Percentiles rank a stretch among this genome's conserved stretches.
phyloP scores from a whole-genome alignment of 257 asterid species.

The Ballota nigra region DNA sequence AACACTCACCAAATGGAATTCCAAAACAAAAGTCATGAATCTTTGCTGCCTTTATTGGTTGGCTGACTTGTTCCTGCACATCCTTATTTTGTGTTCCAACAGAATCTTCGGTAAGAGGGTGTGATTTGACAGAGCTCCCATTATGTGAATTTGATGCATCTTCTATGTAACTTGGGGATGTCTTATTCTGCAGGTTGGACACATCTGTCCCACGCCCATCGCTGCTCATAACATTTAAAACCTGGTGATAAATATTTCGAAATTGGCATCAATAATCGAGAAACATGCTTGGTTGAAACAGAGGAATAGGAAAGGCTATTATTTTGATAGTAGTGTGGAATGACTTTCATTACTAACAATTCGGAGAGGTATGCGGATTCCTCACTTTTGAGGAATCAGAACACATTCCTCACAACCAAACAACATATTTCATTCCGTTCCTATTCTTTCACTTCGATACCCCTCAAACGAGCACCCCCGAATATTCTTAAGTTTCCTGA shows the following conservation, averaged over 20 bases:
- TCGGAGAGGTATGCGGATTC: too few species aligned
- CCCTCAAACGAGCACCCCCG: too few species aligned
- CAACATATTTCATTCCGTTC: too few species aligned
- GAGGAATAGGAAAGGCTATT: too few species aligned
- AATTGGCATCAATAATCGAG: constrained; percentile 17
- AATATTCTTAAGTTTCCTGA: neutral
- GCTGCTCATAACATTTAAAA: constrained; percentile 41
- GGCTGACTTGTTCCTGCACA: constrained; percentile 35
- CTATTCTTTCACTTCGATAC: too few species aligned
- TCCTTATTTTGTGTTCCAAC: constrained; percentile 33
- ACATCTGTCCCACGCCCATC: constrained; percentile 42
- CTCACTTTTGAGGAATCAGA: too few species aligned
- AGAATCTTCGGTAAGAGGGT: constrained; percentile 34
- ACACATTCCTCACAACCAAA: too few species aligned
- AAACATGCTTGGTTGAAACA: too few species aligned
- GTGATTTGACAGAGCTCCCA: constrained; percentile 43
- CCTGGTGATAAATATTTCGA: constrained; percentile 32
- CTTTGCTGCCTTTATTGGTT: constrained; percentile 64
- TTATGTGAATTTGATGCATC: constrained; percentile 44
- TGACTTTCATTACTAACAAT: too few species aligned
- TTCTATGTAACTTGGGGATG: constrained; percentile 37
- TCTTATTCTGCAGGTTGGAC: constrained; percentile 40
- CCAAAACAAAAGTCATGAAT: constrained; percentile 95
- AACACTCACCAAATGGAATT: constrained; percentile 80
- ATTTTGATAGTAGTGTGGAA: too few species aligned